Evolutionary conservation across 2,329 filamentous ascomycete genomes (phyloP), one percentile per base, ranked within the genome.

Genomic region (Emericellopsis atlantica): DNA sequence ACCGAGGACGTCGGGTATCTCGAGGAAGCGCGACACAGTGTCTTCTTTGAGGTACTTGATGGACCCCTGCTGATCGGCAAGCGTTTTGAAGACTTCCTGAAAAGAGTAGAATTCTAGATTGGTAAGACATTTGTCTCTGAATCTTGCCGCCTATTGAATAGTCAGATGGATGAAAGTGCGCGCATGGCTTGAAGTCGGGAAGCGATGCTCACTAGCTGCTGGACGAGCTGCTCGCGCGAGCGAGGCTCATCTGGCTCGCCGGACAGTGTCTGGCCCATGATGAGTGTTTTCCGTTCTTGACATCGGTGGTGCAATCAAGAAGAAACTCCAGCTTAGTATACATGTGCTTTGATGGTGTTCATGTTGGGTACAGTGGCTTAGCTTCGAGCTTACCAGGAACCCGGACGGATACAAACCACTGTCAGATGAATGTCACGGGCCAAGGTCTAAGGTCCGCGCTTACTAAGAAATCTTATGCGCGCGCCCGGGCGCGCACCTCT

Each of bases 21-120:
- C 80, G 36, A 88, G 72, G 55, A 84, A 87, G 29, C 79, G 73
- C 44, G 77, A 73, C 48, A 87, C 62, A 10, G 81, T 85, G 40
- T 81, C 74, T 53, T 64, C 80, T 51, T 77, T 83, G 47, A 85
- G 71, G 54, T 84, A 84, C 40, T 67, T 67, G 37, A 84, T 61
- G 35, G 68, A 64, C 38, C 70, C 74, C 52, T 81, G 69, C 14
- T 70, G 60, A 49, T 86, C 81, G 47, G 82, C 79, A 16, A 87
- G 75, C 43, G 69, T 74, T 44, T 70, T 72, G 63, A 87, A 87
- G 52, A 85, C 81, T 54, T 84, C 76, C 50, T 79, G 80, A 59
- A 85, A 76, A 26, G 75, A 84, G 59, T 83, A 84, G 24, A 84
- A 64, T 58, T 88, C 83, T 42, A 87, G 67, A 2, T 78, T 70